Evolutionary conservation across 2,329 filamentous ascomycete genomes (phyloP).

Genomic region (Thyridium curvatum): DNA sequence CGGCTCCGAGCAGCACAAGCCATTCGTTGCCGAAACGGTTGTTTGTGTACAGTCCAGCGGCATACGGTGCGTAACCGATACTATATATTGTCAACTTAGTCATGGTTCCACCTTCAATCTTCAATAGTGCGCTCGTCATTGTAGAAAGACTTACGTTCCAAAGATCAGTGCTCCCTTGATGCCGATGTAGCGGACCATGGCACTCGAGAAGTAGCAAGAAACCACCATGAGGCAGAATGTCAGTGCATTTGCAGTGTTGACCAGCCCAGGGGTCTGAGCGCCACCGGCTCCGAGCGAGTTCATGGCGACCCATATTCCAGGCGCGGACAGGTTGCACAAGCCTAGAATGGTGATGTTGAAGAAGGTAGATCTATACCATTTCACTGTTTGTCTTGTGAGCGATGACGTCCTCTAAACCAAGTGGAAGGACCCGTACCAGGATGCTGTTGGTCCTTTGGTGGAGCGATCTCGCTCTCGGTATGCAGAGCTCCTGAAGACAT

Average conservation of each 20-base stretch:
- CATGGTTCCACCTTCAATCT: too few relatives aligned
- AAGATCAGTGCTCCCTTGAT: slow-evolving; percentile 67
- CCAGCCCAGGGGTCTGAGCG: slow-evolving; percentile 54
- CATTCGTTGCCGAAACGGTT: slow-evolving; percentile 64
- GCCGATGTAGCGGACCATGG: slow-evolving; percentile 58
- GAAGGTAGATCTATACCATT: slow-evolving; percentile 66
- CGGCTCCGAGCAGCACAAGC: slow-evolving; percentile 62
- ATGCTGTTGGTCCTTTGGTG: slow-evolving; percentile 8
- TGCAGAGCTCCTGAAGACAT: slow-evolving; percentile 2
- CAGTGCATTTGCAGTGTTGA: slow-evolving; percentile 64
- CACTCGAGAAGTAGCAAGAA: slow-evolving; percentile 59
- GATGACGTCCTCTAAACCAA: too few relatives aligned
- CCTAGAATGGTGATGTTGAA: slow-evolving; percentile 69
- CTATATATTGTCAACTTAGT: not conserved
- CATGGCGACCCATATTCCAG: slow-evolving; percentile 69
- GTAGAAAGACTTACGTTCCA: slow-evolving; percentile 54
- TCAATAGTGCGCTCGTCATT: too few relatives aligned
- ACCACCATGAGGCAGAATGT: slow-evolving; percentile 60
- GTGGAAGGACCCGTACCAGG: not conserved
- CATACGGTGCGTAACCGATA: slow-evolving; percentile 64
- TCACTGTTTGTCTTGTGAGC: slow-evolving; percentile 14
- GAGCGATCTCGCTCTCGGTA: slow-evolving; percentile 1
- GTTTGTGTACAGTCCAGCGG: slow-evolving; percentile 66
- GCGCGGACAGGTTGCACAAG: slow-evolving; percentile 63
- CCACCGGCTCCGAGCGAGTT: slow-evolving; percentile 66